phyloP scores from a whole-genome alignment of 2,329 filamentous ascomycete species.

The Aspergillus quadricinctus region DNA sequence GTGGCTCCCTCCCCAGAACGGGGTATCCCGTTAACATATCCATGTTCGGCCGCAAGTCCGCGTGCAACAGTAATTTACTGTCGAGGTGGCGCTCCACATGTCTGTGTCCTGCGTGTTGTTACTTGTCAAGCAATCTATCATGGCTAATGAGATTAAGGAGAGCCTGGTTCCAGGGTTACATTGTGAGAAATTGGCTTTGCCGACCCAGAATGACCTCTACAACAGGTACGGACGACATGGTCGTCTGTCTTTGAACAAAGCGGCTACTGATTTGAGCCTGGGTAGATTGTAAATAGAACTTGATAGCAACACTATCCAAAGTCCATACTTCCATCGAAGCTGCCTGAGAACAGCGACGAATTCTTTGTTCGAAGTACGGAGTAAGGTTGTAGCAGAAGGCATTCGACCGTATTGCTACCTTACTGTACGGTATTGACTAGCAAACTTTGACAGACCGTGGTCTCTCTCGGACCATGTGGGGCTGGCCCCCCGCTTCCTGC shows the following conservation, averaged over 20 bases:
- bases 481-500: not conserved
- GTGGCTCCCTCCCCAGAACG: not conserved
- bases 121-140: not conserved
- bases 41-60: not conserved
- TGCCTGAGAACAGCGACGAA: not conserved
- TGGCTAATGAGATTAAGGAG: not conserved
- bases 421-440: not conserved
- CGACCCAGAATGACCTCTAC: not conserved
- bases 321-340: not conserved
- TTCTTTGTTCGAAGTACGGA: not conserved
- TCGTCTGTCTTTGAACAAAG: not conserved
- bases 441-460: not conserved
- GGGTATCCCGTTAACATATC: not conserved
- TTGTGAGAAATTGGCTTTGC: not conserved
- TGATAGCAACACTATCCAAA: not conserved
- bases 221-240: not conserved
- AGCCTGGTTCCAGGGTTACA: not conserved
- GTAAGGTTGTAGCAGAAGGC: not conserved
- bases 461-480: not conserved
- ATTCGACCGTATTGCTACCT: not conserved
- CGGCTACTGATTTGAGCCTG: no score
- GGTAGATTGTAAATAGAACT: not conserved
- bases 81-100: not conserved
- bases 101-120: not conserved
- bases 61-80: not conserved